Conservation (phyloP, 2,329 filamentous ascomycete genomes). For the Cercospora sp. region DNA sequence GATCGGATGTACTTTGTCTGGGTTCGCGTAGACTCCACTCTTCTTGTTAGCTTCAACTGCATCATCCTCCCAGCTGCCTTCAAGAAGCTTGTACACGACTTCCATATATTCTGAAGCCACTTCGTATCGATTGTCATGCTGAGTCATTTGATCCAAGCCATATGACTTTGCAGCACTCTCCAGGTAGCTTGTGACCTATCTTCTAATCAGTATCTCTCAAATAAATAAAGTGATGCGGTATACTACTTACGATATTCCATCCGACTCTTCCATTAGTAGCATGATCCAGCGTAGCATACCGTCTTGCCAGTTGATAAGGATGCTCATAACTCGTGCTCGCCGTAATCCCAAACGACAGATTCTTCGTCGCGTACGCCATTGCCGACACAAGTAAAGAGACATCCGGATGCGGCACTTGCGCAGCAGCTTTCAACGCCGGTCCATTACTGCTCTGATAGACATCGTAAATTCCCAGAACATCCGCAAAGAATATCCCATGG, state of each 20-base stretch:
- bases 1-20: conserved; percentile 58
- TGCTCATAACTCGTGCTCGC: conserved; percentile 42
- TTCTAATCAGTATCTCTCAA: neutral
- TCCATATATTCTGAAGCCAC: conserved; percentile 51
- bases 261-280: conserved; percentile 41
- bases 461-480: conserved; percentile 51
- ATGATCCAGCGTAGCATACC: conserved; percentile 42
- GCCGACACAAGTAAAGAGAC: conserved; percentile 43
- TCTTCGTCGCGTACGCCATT: conserved; percentile 49
- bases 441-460: conserved; percentile 46
- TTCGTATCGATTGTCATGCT: conserved; percentile 53
- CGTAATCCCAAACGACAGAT: conserved; percentile 44
- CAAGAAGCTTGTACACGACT: conserved; percentile 36
- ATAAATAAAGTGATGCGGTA: too few relatives aligned
- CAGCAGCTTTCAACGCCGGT: conserved; percentile 60
- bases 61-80: conserved; percentile 36
- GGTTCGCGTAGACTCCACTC: conserved; percentile 59
- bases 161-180: conserved; percentile 52
- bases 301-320: conserved; percentile 40
- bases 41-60: conserved; percentile 54
- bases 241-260: conserved; percentile 46
- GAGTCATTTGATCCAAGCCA: conserved; percentile 48
- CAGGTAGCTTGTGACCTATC: conserved; percentile 48
- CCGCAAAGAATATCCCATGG: conserved; percentile 55
- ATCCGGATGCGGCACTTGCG: conserved; percentile 69